These are phyloP conservation scores for Lactarius sanguifluus DNA, from an alignment of 768 basidiomycete genomes.

Conservation along the genomic window DNA sequence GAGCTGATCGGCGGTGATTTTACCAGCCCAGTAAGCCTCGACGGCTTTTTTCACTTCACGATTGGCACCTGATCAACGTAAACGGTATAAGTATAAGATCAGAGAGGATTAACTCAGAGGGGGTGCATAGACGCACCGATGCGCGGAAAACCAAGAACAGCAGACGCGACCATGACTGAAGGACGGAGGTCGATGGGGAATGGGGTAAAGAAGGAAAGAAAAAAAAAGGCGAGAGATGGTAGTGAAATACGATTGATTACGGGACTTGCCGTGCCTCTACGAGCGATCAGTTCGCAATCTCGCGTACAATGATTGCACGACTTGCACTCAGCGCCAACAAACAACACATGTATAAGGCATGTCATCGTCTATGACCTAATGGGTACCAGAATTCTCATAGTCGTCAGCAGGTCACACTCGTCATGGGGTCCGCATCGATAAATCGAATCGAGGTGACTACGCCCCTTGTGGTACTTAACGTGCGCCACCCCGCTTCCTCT, in stretches of 20 bases:
- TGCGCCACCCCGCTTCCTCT: background rate
- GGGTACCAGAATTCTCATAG: background rate
- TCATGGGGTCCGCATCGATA: background rate
- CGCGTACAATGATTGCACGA: background rate
- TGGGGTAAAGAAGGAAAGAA: constrained; percentile 23
- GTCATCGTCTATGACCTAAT: background rate
- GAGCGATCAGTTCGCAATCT: background rate
- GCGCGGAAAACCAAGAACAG: constrained; percentile 90
- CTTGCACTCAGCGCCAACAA: background rate
- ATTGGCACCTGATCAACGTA: constrained; percentile 64
- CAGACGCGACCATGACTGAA: constrained; percentile 68
- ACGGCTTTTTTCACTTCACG: constrained; percentile 98
- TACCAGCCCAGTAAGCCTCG: constrained; percentile 97
- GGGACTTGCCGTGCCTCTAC: constrained; percentile 25
- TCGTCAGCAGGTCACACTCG: background rate
- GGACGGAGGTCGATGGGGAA: constrained; percentile 9
- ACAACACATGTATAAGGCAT: background rate
- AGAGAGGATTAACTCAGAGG: constrained; percentile 1
- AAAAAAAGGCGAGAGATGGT: constrained; percentile 23
- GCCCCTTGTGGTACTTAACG: constrained; percentile 4
- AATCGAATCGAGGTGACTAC: background rate
- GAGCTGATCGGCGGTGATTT: constrained; percentile 83
- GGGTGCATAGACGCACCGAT: constrained; percentile 55
- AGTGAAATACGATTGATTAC: constrained; percentile 14
- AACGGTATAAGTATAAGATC: constrained; percentile 3